A percentile compares a stretch with the other conserved stretches of the same genome.
phyloP scores from a whole-genome alignment of 306 rosid genomes.

The Dryas drummondii region DNA sequence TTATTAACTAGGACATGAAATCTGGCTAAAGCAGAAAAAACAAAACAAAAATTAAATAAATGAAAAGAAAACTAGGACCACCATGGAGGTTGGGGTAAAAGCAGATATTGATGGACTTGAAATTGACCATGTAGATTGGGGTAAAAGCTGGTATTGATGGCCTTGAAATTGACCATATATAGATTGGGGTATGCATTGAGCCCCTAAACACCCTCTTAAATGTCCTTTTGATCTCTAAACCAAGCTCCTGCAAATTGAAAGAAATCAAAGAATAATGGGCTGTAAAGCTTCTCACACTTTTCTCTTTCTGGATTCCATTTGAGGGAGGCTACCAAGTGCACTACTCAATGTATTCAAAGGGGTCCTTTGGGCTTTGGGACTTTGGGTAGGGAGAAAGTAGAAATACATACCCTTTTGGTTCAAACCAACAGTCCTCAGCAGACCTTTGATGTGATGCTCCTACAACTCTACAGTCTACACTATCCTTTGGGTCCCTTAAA shows the following conservation, averaged over 20 bases:
- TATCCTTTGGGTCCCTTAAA: constrained; percentile 3
- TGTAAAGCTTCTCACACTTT: constrained; percentile 21
- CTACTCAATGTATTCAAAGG: constrained; percentile 17
- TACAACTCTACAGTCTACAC: background rate
- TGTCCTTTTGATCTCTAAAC: background rate
- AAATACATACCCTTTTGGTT: constrained; percentile 2
- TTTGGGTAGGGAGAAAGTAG: constrained; percentile 32
- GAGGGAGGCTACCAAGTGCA: constrained; percentile 1
- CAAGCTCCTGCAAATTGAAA: background rate
- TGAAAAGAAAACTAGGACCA: no score
- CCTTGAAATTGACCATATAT: background rate
- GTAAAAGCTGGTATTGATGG: background rate
- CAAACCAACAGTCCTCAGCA: background rate
- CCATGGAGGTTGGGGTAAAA: background rate
- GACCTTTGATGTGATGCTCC: constrained; percentile 22
- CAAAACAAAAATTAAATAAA: background rate
- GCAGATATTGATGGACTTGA: background rate
- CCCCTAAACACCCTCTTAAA: background rate
- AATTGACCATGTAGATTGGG: background rate
- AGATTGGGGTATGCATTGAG: constrained; percentile 4
- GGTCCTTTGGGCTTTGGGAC: constrained; percentile 23
- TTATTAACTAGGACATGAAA: background rate
- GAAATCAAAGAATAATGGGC: constrained; percentile 16
- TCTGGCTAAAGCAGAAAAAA: background rate
- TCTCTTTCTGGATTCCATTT: background rate